phyloP scores from a whole-genome alignment of 1,284 basidiomycete genomes.

The Boletellus deceptivus region DNA sequence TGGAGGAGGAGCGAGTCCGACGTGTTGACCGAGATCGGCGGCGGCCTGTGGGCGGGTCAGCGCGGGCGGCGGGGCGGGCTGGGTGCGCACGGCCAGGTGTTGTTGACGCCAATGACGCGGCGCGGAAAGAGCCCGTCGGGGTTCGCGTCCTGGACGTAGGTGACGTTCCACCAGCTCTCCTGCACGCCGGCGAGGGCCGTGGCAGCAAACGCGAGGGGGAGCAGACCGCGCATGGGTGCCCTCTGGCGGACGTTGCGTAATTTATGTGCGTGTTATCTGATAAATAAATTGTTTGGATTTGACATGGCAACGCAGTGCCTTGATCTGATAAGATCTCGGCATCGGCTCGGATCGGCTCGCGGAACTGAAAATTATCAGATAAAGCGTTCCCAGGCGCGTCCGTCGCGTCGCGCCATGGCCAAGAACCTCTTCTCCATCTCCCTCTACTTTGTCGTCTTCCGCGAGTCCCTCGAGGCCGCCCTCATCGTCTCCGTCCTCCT shows the following conservation, averaged over 20 bases:
- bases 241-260: no score
- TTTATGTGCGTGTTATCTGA: no score
- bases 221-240: no score
- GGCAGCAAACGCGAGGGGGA: conserved; percentile 27
- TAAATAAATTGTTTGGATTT: no score
- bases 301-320: not conserved
- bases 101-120: conserved; percentile 83
- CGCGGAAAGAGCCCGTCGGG: conserved; percentile 77
- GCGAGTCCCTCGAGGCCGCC: conserved; percentile 86
- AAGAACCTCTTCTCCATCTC: conserved; percentile 71
- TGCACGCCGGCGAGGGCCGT: conserved; percentile 55
- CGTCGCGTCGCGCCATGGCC: conserved; percentile 23
- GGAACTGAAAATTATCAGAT: conserved; percentile 18
- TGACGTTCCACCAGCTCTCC: conserved; percentile 81
- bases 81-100: conserved; percentile 81
- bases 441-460: conserved; percentile 87
- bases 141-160: conserved; percentile 66
- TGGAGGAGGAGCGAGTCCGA: conserved; percentile 78
- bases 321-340: not conserved
- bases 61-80: not conserved
- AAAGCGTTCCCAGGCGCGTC: conserved; percentile 5
- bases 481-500: conserved; percentile 89
- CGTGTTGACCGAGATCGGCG: conserved; percentile 70
- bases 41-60: conserved; percentile 53
- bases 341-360: no score